Conservation (phyloP, 225 moss, liverwort and hornwort genomes). For the Pleurozium schreberi region DNA sequence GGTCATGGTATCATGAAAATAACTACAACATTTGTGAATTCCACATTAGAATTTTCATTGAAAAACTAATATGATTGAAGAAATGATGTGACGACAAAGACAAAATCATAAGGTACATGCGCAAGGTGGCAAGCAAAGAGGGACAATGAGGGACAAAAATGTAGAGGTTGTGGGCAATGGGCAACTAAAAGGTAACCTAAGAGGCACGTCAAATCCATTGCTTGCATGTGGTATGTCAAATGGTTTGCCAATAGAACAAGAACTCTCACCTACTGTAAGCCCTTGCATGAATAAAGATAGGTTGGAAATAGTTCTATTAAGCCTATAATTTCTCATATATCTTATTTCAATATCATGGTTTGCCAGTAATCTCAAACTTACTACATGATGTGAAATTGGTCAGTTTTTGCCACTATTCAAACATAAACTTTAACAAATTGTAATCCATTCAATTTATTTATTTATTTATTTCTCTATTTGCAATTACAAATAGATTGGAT, state of each 20-base stretch:
- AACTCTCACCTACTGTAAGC: neutral
- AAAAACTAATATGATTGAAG: neutral
- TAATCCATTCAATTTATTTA: neutral
- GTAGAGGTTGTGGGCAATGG: neutral
- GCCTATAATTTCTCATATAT: neutral
- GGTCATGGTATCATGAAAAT: too few relatives aligned
- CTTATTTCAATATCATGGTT: neutral
- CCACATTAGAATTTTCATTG: neutral
- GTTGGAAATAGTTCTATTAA: neutral
- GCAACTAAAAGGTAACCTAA: neutral
- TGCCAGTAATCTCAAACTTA: neutral
- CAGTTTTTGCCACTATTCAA: too few relatives aligned
- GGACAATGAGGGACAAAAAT: neutral
- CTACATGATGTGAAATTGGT: neutral
- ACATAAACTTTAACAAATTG: too few relatives aligned
- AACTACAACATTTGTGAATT: neutral
- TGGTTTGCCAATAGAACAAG: neutral
- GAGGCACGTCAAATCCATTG: neutral
- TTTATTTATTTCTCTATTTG: neutral
- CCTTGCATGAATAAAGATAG: neutral
- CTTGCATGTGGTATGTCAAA: fast-evolving
- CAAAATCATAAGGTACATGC: neutral
- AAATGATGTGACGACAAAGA: neutral
- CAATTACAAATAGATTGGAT: neutral
- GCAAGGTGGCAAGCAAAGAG: neutral